Conservation (phyloP, 1,284 basidiomycete species). For the Butyriboletus regius region DNA sequence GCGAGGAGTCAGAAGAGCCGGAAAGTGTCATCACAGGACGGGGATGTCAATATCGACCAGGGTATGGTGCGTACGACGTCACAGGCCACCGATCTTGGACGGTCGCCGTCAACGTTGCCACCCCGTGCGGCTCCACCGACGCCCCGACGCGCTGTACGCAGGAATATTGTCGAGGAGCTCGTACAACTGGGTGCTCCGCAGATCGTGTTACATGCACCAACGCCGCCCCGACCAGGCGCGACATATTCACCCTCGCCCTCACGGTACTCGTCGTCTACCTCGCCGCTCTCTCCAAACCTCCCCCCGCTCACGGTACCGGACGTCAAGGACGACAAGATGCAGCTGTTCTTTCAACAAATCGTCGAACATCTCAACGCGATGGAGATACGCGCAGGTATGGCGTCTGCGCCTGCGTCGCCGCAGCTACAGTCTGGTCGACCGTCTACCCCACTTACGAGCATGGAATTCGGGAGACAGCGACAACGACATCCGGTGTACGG, state of each 20-base stretch:
- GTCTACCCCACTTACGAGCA: slow-evolving; percentile 17
- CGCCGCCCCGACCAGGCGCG: slow-evolving; percentile 24
- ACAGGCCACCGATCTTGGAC: slow-evolving; percentile 25
- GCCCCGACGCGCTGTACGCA: slow-evolving; percentile 40
- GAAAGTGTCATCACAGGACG: slow-evolving; percentile 22
- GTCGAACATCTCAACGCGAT: slow-evolving; percentile 72
- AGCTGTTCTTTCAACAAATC: slow-evolving; percentile 74
- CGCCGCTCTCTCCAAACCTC: slow-evolving; percentile 33
- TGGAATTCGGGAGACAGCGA: slow-evolving; percentile 15
- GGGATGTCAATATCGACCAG: background rate
- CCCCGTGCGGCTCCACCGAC: slow-evolving; percentile 56
- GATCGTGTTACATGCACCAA: slow-evolving; percentile 30
- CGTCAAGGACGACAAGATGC: slow-evolving; percentile 56
- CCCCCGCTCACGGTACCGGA: slow-evolving; percentile 35
- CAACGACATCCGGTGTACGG: slow-evolving; percentile 11
- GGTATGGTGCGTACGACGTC: slow-evolving; percentile 21
- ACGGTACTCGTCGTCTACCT: slow-evolving; percentile 18
- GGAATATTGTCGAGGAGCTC: slow-evolving; percentile 18
- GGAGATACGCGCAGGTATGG: slow-evolving; percentile 39
- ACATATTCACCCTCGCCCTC: slow-evolving; percentile 28
- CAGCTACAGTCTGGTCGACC: slow-evolving; percentile 13
- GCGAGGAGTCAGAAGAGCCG: slow-evolving; percentile 29
- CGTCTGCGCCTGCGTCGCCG: slow-evolving; percentile 18
- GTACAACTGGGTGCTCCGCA: slow-evolving; percentile 14
- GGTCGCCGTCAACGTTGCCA: slow-evolving; percentile 38